These are phyloP conservation scores for Dalbergia oliveri DNA, from an alignment of 306 rosid species.

Conservation along the genomic window DNA sequence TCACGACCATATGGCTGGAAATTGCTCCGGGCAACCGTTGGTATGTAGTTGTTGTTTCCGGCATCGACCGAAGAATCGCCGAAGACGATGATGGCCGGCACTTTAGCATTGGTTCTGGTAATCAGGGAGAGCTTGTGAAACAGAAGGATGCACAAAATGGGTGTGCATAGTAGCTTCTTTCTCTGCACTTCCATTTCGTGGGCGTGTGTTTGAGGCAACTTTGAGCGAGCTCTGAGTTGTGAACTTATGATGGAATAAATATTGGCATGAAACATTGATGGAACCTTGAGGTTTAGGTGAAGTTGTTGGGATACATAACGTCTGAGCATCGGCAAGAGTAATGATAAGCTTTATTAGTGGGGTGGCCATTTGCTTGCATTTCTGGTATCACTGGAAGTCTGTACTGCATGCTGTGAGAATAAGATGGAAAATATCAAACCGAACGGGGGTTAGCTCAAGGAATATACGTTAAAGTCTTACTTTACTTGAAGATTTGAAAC, in stretches of 20 bases:
- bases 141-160: slow-evolving; percentile 33
- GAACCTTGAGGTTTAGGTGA: slow-evolving; percentile 41
- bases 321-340: slow-evolving; percentile 24
- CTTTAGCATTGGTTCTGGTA: slow-evolving; percentile 42
- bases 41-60: slow-evolving; percentile 80
- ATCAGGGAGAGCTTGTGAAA: slow-evolving; percentile 23
- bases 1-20: slow-evolving; percentile 84
- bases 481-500: no score
- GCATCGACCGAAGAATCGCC: slow-evolving; percentile 90
- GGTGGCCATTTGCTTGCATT: neutral
- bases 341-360: neutral
- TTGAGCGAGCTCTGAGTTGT: slow-evolving; percentile 10
- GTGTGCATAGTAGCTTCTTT: neutral
- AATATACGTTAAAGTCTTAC: no score
- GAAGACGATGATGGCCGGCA: slow-evolving; percentile 74
- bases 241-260: slow-evolving; percentile 41
- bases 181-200: neutral
- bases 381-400: neutral
- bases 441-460: no score
- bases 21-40: slow-evolving; percentile 75
- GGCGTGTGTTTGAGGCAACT: neutral
- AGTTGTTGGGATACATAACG: slow-evolving; percentile 53
- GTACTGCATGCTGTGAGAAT: neutral
- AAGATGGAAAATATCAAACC: no score
- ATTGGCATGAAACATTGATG: slow-evolving; percentile 42